Conservation (phyloP, 805 yeast genomes). For the Candida morakotiae region DNA sequence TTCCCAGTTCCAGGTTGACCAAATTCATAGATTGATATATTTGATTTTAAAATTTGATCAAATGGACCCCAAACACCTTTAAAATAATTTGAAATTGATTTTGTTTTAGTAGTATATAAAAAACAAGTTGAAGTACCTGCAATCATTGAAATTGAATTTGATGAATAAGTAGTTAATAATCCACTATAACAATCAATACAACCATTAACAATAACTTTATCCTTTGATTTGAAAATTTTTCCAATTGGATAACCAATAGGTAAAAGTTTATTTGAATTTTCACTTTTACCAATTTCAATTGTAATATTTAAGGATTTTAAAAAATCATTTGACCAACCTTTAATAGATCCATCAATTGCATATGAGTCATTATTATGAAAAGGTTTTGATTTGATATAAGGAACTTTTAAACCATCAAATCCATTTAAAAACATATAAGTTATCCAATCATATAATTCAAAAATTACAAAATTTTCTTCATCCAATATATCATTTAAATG, state of each 20-base stretch:
- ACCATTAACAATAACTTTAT: conserved; percentile 33
- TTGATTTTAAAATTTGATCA: conserved; percentile 9
- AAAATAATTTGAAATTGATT: conserved; percentile 10
- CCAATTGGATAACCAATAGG: conserved; percentile 20
- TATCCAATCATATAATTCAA: conserved; percentile 52
- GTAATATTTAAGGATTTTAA: conserved; percentile 20
- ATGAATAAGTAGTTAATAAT: conserved; percentile 36
- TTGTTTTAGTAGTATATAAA: conserved; percentile 24
- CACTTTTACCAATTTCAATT: conserved; percentile 27
- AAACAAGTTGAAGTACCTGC: conserved; percentile 66
- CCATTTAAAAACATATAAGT: conserved; percentile 25
- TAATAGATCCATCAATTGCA: conserved; percentile 56
- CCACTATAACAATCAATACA: conserved; percentile 61
- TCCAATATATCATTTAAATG: conserved; percentile 26
- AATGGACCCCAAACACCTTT: conserved; percentile 66
- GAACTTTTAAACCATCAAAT: conserved; percentile 3
- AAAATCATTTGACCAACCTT: conserved; percentile 44
- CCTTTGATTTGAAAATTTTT: not conserved
- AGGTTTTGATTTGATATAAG: conserved; percentile 5
- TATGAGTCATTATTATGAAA: conserved; percentile 3
- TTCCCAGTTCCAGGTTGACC: conserved; percentile 61
- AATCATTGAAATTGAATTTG: conserved; percentile 37
- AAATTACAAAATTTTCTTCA: conserved; percentile 29
- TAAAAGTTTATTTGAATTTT: conserved; percentile 5
- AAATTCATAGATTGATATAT: conserved; percentile 39